Conservation (phyloP, 192 early-diverging fungal species). For the Pilobolus umbonatus region DNA sequence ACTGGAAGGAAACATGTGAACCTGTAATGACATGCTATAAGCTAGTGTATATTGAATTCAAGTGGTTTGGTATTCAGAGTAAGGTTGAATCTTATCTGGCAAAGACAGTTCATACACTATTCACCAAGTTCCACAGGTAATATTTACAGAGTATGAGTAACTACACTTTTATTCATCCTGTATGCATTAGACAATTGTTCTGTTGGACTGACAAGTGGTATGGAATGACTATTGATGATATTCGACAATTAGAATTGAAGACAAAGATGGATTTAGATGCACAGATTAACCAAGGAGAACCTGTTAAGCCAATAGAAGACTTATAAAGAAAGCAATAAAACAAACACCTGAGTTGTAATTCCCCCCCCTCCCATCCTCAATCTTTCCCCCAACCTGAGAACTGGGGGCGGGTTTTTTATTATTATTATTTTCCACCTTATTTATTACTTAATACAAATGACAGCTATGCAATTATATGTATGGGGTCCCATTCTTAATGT, state of each 20-base stretch:
- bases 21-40: constrained; percentile 85
- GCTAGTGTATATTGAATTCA: constrained; percentile 72
- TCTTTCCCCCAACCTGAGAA: neutral
- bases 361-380: too few species aligned
- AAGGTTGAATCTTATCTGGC: constrained; percentile 64
- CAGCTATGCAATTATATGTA: constrained; percentile 57
- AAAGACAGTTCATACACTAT: constrained; percentile 47
- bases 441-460: too few species aligned
- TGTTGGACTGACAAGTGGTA: constrained; percentile 74
- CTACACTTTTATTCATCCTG: neutral
- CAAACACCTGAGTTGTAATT: too few species aligned
- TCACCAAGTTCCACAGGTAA: constrained; percentile 64
- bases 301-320: too few species aligned
- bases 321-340: too few species aligned
- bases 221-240: constrained; percentile 67
- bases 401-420: neutral
- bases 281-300: constrained; percentile 18
- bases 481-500: constrained; percentile 62
- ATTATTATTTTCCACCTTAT: too few species aligned
- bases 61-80: constrained; percentile 66
- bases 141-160: too few species aligned
- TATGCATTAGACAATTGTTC: constrained; percentile 53
- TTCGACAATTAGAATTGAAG: constrained; percentile 60
- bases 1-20: constrained; percentile 59
- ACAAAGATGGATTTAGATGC: constrained; percentile 58